These are phyloP conservation scores for Dysphania ambrosioides DNA, from an alignment of 148 eudicot genomes.

Conservation along the genomic window DNA sequence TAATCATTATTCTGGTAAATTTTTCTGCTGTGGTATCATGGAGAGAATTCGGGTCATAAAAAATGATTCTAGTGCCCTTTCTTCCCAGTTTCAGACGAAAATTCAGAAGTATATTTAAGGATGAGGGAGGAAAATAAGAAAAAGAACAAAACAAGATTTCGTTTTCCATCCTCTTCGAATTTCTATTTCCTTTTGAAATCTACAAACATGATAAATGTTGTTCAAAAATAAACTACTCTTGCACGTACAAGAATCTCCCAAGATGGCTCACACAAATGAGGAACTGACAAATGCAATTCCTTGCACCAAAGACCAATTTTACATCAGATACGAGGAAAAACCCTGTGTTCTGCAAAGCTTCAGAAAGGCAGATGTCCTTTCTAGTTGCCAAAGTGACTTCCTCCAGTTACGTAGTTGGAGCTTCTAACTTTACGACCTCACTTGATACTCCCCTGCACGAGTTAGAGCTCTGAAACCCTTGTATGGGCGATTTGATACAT, in stretches of 20 bases:
- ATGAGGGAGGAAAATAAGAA: not conserved
- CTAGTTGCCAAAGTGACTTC: not conserved
- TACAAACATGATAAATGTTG: not conserved
- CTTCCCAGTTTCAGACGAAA: not conserved
- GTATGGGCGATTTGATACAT: slow-evolving; percentile 63
- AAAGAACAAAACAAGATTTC: not conserved
- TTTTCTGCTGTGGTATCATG: not conserved
- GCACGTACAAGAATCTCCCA: not conserved
- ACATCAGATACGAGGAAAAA: not conserved
- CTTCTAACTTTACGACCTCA: slow-evolving; percentile 53
- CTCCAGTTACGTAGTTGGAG: no score
- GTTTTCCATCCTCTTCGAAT: not conserved
- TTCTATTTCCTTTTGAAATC: not conserved
- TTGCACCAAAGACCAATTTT: not conserved
- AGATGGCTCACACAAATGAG: slow-evolving; percentile 1
- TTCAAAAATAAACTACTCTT: not conserved
- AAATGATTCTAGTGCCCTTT: not conserved
- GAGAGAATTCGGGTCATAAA: not conserved
- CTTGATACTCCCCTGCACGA: slow-evolving; percentile 68
- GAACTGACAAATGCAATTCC: not conserved
- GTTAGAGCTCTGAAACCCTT: slow-evolving; percentile 91
- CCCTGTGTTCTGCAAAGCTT: not conserved
- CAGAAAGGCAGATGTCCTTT: not conserved
- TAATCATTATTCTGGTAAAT: not conserved
- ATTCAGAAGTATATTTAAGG: not conserved